Base-by-base conservation (phyloP, 2,329 filamentous ascomycete genomes). In the Erysiphe pulchra region DNA sequence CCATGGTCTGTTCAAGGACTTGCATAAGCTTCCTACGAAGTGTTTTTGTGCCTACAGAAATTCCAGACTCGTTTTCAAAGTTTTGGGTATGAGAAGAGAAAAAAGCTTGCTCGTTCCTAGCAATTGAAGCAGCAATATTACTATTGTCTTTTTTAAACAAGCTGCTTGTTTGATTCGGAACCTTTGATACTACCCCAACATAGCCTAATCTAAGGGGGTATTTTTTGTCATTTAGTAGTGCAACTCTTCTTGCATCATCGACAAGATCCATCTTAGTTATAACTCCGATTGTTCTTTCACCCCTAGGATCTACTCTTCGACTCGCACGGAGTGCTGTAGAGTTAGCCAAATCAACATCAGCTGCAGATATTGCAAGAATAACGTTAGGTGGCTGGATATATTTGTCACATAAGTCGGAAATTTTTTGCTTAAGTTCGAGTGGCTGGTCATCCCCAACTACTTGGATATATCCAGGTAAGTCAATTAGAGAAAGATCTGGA, bases 191-290 rank as follows among this genome's bases (percentile, higher is more conserved):
- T 4, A 98, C 90, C 44, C 90, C 90, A 3, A 98, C 87, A 55
- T 98, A 98, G 3, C 90, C 90, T 3, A 98, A 66, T n/a, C 90
- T 73, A 30, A 98, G 68, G 37, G 90, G 87, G 57, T 98, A 98
- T 59, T 95, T 92, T 57, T 76, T 79, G 59, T 98, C 87, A 24
- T 70, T 77, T 17, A 98, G 67, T 31, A 98, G 83, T 33, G 73
- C 69, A 13, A 74, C 71, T 30, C 86, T 90, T 47, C 87, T 75
- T 8, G 68, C 65, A 2, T 90, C 71, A 53, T 95, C 87, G 8
- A 98, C 86, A 18, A 98, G 69, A 56, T 98, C 90, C 87, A 98
- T 94, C 65, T 98, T 98, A 2, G 90, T 98, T 38, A 98, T 78
- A n/a, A 98, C 90, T 40, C 90, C 90, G 57, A 98, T 98, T 0